Evolutionary conservation across 1,284 basidiomycete genomes (phyloP), one percentile per base, ranked within the genome.

Genomic region (Trichosporon ovoides): DNA sequence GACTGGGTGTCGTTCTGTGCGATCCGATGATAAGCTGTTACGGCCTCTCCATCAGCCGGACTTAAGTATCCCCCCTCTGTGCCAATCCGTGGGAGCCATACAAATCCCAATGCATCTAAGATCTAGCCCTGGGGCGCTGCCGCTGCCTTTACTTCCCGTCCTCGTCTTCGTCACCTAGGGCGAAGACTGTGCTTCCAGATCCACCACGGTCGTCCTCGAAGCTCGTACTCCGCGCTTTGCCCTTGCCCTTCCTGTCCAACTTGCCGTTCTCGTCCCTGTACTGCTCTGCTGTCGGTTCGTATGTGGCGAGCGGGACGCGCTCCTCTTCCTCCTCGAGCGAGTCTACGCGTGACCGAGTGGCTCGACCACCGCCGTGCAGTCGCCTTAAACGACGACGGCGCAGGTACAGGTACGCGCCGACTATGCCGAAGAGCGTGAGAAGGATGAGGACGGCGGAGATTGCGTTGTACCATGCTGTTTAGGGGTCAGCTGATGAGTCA

Each of bases 391-490:
- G 59, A 18, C 65, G 60, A 7, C 65, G 58, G 3, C 70, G 67
- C 43, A 74, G 65, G 59, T 64, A 74, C 50, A 71, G 68, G 63
- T 70, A 74, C 13, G 64, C 38, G 0, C 85, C 90, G 40, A 93
- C 82, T n/a, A 81, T 82, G 11, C 86, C 72, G 22, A 83, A 81
- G 60, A 96, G 83, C 48, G 96, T 76, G 3, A 90, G 71, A 36
- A 97, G 81, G 33, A 96, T 85, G 22, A 95, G 79, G 2, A 89
- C 86, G 0, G 88, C 88, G 0, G 90, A 92, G 11, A 90, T 89
- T 18, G 91, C 88, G 65, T 96, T 95, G 76, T 94, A 96, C 74
- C 92, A 92, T 16, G 88, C 90, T 87, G 43, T n/a, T 31, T 3
- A n/a, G 40, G 69, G 22, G 38, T 10, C 14, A 46, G 40, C 35